These are phyloP conservation scores for Paradendryphiella salina DNA, from an alignment of 2,329 filamentous ascomycete species.

Conservation along the genomic window DNA sequence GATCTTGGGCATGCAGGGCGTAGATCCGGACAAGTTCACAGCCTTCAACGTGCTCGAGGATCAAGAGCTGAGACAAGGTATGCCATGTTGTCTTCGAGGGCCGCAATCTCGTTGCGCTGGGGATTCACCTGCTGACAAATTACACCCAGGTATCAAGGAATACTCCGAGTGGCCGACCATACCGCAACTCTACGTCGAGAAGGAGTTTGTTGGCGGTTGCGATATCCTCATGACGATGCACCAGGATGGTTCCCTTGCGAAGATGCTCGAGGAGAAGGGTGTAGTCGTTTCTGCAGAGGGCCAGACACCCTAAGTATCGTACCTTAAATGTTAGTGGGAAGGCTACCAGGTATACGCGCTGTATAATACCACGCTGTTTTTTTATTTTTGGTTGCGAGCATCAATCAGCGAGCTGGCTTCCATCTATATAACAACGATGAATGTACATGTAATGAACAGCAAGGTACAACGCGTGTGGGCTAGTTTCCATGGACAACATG, in stretches of 20 bases:
- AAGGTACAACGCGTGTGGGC: not conserved
- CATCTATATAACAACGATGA: conserved; percentile 7
- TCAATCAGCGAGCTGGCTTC: not conserved
- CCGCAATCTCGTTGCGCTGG: not conserved
- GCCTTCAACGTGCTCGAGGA: conserved; percentile 98
- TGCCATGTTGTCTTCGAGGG: conserved; percentile 3
- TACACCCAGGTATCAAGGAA: conserved; percentile 82
- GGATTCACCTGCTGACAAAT: conserved; percentile 19
- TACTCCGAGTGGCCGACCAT: conserved; percentile 99
- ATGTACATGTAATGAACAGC: not conserved
- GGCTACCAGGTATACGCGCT: not conserved
- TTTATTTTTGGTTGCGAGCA: not conserved
- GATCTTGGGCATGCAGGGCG: conserved; percentile 90
- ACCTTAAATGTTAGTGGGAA: not conserved
- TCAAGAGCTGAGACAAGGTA: conserved; percentile 78
- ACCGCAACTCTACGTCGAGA: conserved; percentile 91
- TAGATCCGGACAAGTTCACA: conserved; percentile 94
- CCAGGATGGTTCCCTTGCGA: conserved; percentile 89
- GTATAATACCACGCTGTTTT: not conserved
- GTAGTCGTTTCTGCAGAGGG: conserved; percentile 66
- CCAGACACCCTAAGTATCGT: conserved; percentile 21
- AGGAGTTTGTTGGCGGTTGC: conserved; percentile 96
- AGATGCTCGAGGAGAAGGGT: conserved; percentile 87
- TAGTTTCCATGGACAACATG: too few species aligned
- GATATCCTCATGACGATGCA: conserved; percentile 98